Evolutionary conservation across 345 rosid species (phyloP).

Genomic region (Citrus glauca): DNA sequence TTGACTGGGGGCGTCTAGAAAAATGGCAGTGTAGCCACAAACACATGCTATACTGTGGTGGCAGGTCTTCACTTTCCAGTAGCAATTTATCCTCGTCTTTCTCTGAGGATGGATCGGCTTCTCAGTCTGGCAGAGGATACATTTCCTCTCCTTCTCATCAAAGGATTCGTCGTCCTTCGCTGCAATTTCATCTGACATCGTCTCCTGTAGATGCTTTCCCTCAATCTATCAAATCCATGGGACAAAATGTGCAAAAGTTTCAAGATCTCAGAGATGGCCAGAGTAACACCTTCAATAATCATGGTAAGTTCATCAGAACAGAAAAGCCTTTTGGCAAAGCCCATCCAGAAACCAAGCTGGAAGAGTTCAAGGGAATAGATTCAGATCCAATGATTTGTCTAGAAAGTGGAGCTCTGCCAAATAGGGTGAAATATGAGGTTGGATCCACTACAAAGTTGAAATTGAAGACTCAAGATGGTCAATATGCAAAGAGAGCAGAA

Average conservation of each 20-base stretch:
- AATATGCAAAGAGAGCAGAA: constrained; percentile 28
- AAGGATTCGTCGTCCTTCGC: constrained; percentile 34
- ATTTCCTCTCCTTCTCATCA: constrained; percentile 38
- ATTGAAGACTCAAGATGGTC: constrained; percentile 26
- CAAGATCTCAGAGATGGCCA: constrained; percentile 21
- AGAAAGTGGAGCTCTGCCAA: constrained; percentile 21
- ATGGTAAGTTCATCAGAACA: constrained; percentile 11
- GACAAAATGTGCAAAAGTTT: constrained; percentile 25
- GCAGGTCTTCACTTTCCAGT: constrained; percentile 44
- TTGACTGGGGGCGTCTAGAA: constrained; percentile 85
- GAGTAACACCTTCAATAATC: constrained; percentile 24
- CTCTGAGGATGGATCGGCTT: constrained; percentile 46
- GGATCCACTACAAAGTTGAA: constrained; percentile 22
- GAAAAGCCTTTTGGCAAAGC: constrained; percentile 25
- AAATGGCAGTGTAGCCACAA: constrained; percentile 70
- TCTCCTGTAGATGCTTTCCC: constrained; percentile 36
- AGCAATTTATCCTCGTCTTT: constrained; percentile 36
- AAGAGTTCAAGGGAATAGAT: constrained; percentile 28
- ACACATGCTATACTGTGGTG: constrained; percentile 31
- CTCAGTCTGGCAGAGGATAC: constrained; percentile 43
- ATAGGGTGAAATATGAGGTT: constrained; percentile 27
- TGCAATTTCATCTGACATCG: constrained; percentile 40
- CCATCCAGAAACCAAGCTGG: constrained; percentile 21
- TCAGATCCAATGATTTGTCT: constrained; percentile 20
- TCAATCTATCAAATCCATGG: constrained; percentile 22